Conservation (phyloP, 2,329 filamentous ascomycete species). For the Dactylellina haptotyla region DNA sequence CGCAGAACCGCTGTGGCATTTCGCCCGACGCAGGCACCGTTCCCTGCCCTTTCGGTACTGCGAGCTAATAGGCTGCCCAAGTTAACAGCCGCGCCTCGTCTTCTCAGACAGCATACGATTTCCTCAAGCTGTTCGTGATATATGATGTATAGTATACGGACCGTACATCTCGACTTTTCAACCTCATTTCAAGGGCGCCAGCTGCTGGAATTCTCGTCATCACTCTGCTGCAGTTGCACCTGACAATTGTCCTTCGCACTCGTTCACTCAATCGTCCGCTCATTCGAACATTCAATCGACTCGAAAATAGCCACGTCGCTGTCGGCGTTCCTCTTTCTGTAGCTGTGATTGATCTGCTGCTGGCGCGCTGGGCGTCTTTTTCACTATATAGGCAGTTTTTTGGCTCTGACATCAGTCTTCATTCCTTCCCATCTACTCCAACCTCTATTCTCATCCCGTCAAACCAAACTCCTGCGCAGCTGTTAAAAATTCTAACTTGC, state of each 20-base stretch:
- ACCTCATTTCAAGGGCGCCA: not conserved
- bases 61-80: too few species aligned
- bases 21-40: not conserved
- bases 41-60: too few species aligned
- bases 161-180: not conserved
- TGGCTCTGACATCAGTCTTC: not conserved
- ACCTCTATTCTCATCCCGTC: not conserved
- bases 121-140: not conserved
- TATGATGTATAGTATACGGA: constrained; percentile 7
- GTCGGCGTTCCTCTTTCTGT: not conserved
- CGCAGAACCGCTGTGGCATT: constrained; percentile 45
- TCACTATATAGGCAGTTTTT: not conserved
- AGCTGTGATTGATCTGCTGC: not conserved
- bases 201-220: not conserved
- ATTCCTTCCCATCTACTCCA: not conserved
- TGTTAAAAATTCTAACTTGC: not conserved
- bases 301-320: not conserved
- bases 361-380: not conserved
- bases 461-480: not conserved
- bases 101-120: not conserved
- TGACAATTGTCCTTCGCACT: not conserved
- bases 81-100: not conserved
- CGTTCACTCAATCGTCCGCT: not conserved
- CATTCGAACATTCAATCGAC: not conserved
- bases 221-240: not conserved